Evolutionary conservation across 2,329 filamentous ascomycete species (phyloP).

Genomic region (Colletotrichum camelliae): DNA sequence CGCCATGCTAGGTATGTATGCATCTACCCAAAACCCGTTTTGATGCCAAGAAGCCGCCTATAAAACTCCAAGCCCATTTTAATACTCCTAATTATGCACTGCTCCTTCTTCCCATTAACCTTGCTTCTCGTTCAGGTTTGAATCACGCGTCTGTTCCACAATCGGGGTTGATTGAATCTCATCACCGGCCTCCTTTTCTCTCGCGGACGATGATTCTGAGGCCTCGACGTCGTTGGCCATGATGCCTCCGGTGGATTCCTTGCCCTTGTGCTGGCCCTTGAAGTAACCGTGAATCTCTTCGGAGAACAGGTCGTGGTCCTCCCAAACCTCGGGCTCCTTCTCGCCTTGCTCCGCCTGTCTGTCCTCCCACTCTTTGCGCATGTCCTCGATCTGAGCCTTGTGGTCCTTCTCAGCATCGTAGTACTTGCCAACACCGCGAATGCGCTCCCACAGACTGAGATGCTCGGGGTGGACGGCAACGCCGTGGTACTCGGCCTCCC

Average conservation of each 20-base stretch:
- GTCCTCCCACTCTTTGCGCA: constrained; percentile 68
- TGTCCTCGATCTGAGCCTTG: constrained; percentile 83
- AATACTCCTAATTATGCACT: constrained; percentile 6
- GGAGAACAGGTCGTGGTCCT: constrained; percentile 57
- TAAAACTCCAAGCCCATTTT: constrained; percentile 9
- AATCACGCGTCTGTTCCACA: background rate
- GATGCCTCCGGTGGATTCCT: background rate
- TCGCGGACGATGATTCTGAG: constrained; percentile 6
- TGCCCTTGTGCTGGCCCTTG: constrained; percentile 30
- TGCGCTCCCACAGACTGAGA: constrained; percentile 85
- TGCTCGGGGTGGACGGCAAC: constrained; percentile 91
- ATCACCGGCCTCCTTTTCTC: constrained; percentile 11
- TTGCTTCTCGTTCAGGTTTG: constrained; percentile 12
- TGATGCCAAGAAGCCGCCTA: background rate
- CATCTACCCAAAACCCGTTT: background rate
- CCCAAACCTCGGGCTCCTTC: constrained; percentile 53
- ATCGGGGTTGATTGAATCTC: constrained; percentile 3
- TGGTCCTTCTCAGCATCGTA: constrained; percentile 87
- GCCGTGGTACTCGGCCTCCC: constrained; percentile 85
- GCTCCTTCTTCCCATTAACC: background rate
- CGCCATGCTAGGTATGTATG: constrained; percentile 1
- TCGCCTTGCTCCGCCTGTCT: constrained; percentile 51
- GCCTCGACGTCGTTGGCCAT: background rate
- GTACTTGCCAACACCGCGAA: constrained; percentile 77
- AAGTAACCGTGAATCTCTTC: constrained; percentile 62